Base-by-base conservation (phyloP, 2,329 filamentous ascomycete genomes). In the Fusarium cyanostomum region DNA sequence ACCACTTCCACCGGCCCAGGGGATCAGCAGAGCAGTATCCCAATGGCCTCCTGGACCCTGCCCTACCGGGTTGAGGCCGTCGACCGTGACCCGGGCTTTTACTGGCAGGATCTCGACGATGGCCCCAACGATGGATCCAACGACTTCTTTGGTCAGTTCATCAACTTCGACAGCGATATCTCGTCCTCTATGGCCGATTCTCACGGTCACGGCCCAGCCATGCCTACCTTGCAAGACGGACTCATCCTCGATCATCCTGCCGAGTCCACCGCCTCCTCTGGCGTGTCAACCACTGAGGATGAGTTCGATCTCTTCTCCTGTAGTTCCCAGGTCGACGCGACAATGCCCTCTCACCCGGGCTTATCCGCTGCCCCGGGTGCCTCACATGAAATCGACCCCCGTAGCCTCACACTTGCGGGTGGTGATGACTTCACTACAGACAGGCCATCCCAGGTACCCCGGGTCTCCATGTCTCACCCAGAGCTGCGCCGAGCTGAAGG, bases 401-500 rank as follows among this genome's bases (percentile, higher is more conserved):
- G 66, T 26, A 62, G 69, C 24, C 65, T 77, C 39, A 58, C 69
- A 37, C 59, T 74, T 35, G 59, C 56, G 16, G 34, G 45, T 28
- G 42, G 28, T 31, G 49, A 51, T 56, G 58, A 59, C 9, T 31
- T 66, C 49, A 39, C 44, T n/a, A 35, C 48, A 8, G 66, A 69
- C 15, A 66, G 68, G 28, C 56, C 66, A 30, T 59, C 66, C 6
- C 61, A 67, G 46, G 56, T 74, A 11, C 72, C 72, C 34, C 72
- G 73, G 12, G 76, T 71, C 21, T 80, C 79, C 55, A 79, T 82
- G 71, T 82, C 80, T 4, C 80, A 83, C 59, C 79, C 79, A 33
- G 80, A 82, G 64, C 73, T 83, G n/a, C 74, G 80, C 8, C 74
- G 76, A 27, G 74, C 83, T 3, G 79, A 82, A 62, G 78, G 78